Evolutionary conservation across 257 asterid species (phyloP).

Genomic region (Solanum rostratum): DNA sequence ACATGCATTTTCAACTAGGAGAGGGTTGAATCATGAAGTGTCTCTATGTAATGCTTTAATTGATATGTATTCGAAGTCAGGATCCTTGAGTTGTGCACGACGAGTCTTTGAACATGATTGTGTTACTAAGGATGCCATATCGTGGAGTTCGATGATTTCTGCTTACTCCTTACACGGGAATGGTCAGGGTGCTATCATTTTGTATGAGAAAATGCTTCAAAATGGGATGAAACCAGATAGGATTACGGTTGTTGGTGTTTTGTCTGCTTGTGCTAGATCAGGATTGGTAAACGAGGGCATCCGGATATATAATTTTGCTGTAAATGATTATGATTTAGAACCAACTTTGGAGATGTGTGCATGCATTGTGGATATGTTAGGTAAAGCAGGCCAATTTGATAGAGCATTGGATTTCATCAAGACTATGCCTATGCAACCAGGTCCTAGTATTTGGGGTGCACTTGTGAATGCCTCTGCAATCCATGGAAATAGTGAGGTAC

Average conservation of each 20-base stretch:
- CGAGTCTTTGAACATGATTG: constrained; percentile 37
- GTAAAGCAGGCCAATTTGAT: constrained; percentile 41
- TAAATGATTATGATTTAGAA: constrained; percentile 13
- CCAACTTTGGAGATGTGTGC: constrained; percentile 56
- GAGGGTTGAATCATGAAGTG: constrained; percentile 22
- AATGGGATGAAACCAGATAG: constrained; percentile 38
- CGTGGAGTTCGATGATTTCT: constrained; percentile 56
- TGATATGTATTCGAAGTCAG: constrained; percentile 48
- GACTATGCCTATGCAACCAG: constrained; percentile 35
- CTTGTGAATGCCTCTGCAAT: constrained; percentile 38
- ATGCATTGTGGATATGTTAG: constrained; percentile 57
- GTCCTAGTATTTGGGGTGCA: constrained; percentile 67
- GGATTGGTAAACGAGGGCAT: constrained; percentile 47
- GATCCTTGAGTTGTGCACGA: constrained; percentile 37
- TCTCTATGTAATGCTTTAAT: constrained; percentile 48
- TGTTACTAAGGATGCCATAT: constrained; percentile 34
- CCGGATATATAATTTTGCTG: constrained; percentile 26
- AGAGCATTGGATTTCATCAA: constrained; percentile 39
- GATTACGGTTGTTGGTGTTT: constrained; percentile 37
- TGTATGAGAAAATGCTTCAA: constrained; percentile 40
- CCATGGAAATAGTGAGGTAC: constrained; percentile 39
- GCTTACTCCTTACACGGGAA: constrained; percentile 57
- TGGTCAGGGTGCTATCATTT: constrained; percentile 30
- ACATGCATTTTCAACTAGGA: constrained; percentile 50
- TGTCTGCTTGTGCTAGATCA: constrained; percentile 61